A percentile compares a stretch with the other conserved stretches of the same genome.
These are phyloP conservation scores for Crotalaria pallida DNA, from an alignment of 306 rosid genomes.

Conservation along the genomic window DNA sequence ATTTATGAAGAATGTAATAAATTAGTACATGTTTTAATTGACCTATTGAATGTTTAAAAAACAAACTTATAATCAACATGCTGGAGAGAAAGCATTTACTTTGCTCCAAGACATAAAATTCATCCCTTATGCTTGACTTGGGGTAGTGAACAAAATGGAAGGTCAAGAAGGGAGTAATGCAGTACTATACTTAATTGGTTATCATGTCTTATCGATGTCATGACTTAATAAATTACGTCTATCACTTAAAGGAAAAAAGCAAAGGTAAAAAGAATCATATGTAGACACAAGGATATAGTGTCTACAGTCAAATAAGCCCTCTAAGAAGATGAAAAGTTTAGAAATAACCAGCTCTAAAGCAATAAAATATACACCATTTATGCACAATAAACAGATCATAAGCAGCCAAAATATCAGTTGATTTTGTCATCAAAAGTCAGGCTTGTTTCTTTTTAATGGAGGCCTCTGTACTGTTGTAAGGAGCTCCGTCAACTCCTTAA, in stretches of 20 bases:
- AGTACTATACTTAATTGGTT: neutral
- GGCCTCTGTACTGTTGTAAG: constrained; percentile 37
- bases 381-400: constrained; percentile 1
- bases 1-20: no score
- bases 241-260: neutral
- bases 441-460: constrained; percentile 41
- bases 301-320: neutral
- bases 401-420: neutral
- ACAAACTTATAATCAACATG: neutral
- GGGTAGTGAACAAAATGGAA: neutral
- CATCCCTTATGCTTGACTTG: neutral
- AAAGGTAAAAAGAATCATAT: neutral
- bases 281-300: neutral
- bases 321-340: neutral
- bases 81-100: neutral
- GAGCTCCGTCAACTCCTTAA: constrained; percentile 55
- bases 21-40: no score
- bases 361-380: neutral
- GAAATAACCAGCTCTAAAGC: neutral
- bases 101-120: neutral
- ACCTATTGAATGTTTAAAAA: no score
- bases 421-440: constrained; percentile 50
- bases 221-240: neutral
- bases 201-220: neutral
- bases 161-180: neutral